These are phyloP conservation scores for Haplosporangium gracile DNA, from an alignment of 192 early-diverging fungal genomes.

Conservation along the genomic window DNA sequence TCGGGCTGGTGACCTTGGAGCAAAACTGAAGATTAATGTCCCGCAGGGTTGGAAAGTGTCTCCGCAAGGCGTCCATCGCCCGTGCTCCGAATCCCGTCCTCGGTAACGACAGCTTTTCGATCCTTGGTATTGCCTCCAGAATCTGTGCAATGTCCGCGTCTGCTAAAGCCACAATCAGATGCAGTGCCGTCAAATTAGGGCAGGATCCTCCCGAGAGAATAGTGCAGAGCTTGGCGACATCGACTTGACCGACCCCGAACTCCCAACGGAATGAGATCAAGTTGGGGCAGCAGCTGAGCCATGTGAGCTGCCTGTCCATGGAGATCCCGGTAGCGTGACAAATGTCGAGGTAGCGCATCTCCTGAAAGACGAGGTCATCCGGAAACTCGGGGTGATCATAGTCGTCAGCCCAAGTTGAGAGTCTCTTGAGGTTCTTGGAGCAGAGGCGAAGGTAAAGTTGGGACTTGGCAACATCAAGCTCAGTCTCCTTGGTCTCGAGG, in stretches of 20 bases:
- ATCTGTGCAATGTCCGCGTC: conserved; percentile 22
- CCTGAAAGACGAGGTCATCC: conserved; percentile 16
- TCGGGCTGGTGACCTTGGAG: not conserved
- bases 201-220: conserved; percentile 13
- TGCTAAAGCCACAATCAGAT: conserved; percentile 2
- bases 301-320: conserved; percentile 12
- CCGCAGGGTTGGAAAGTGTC: conserved; percentile 37
- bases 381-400: not conserved
- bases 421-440: conserved; percentile 5
- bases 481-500: conserved; percentile 13
- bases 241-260: not conserved
- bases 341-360: conserved; percentile 37
- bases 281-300: conserved; percentile 38
- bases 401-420: not conserved
- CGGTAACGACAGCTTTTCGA: conserved; percentile 33
- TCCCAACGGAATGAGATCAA: conserved; percentile 36
- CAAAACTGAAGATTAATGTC: conserved; percentile 39
- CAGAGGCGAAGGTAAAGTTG: conserved; percentile 6
- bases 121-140: conserved; percentile 19
- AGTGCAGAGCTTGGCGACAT: not conserved
- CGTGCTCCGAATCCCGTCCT: conserved; percentile 8
- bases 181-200: conserved; percentile 20
- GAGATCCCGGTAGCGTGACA: not conserved
- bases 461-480: not conserved
- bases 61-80: conserved; percentile 14